These are phyloP conservation scores for Chiua virens DNA, from an alignment of 768 basidiomycete species.

Conservation along the genomic window DNA sequence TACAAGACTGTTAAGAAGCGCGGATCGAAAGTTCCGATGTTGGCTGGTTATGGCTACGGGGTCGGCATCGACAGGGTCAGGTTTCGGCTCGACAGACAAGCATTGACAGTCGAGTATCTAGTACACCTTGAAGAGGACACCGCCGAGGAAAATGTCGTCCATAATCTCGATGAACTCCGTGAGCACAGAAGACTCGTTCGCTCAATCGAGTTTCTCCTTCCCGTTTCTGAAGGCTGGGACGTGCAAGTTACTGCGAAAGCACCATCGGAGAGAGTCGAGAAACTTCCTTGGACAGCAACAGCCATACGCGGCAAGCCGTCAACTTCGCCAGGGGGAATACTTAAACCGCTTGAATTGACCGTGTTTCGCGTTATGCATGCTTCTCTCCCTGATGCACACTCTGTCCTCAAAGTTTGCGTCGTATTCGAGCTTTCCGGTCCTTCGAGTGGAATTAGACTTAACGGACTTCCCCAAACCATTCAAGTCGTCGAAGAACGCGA, in stretches of 20 bases:
- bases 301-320: slow-evolving; percentile 48
- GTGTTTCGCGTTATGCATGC: slow-evolving; percentile 73
- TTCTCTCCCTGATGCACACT: slow-evolving; percentile 67
- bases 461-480: slow-evolving; percentile 76
- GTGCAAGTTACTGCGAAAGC: slow-evolving; percentile 75
- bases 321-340: slow-evolving; percentile 26
- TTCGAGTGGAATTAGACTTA: slow-evolving; percentile 77
- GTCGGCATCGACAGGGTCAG: slow-evolving; percentile 76
- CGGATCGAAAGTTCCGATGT: slow-evolving; percentile 69
- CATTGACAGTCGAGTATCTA: slow-evolving; percentile 79
- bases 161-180: slow-evolving; percentile 65
- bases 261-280: slow-evolving; percentile 68
- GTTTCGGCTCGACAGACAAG: slow-evolving; percentile 82
- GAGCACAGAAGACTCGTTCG: slow-evolving; percentile 72
- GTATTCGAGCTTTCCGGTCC: slow-evolving; percentile 79
- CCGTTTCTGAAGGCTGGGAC: slow-evolving; percentile 81
- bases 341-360: slow-evolving; percentile 48
- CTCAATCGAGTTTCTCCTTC: slow-evolving; percentile 79
- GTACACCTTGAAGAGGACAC: slow-evolving; percentile 66
- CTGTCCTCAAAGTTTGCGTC: slow-evolving; percentile 77
- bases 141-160: slow-evolving; percentile 23
- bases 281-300: slow-evolving; percentile 69
- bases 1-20: slow-evolving; percentile 80
- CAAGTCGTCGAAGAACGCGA: slow-evolving; percentile 67
- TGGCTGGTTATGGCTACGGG: slow-evolving; percentile 78